These are phyloP conservation scores for Fragaria iinumae DNA, from an alignment of 306 rosid species.

Conservation along the genomic window DNA sequence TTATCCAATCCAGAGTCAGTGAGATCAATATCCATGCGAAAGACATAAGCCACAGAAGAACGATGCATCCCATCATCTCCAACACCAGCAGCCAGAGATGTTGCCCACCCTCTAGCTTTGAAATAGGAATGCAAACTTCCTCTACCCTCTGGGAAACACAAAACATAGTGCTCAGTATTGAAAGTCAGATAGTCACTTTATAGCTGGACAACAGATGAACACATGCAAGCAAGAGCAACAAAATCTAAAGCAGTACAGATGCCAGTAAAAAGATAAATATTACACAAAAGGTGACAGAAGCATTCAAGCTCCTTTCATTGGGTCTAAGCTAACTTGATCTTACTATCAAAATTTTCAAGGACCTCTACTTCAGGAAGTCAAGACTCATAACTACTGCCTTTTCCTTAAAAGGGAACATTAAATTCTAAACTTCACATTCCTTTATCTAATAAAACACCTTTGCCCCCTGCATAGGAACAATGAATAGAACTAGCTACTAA, in stretches of 20 bases:
- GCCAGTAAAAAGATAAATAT: slow-evolving; percentile 1
- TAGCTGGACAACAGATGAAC: neutral
- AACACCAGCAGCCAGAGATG: slow-evolving; percentile 87
- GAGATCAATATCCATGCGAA: slow-evolving; percentile 75
- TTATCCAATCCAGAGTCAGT: slow-evolving; percentile 91
- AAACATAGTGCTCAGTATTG: slow-evolving; percentile 28
- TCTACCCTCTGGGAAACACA: slow-evolving; percentile 74
- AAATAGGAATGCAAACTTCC: slow-evolving; percentile 88
- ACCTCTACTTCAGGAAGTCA: neutral
- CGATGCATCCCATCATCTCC: slow-evolving; percentile 78
- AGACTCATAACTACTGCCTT: neutral
- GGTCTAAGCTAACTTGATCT: neutral
- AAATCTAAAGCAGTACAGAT: neutral
- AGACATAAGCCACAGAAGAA: slow-evolving; percentile 73
- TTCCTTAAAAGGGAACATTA: neutral
- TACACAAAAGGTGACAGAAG: neutral
- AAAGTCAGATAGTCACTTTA: slow-evolving; percentile 15
- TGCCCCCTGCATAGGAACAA: neutral
- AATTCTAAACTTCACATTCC: neutral
- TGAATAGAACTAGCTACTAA: slow-evolving; percentile 10
- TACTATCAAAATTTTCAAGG: neutral
- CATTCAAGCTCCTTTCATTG: neutral
- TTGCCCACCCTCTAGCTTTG: slow-evolving; percentile 87
- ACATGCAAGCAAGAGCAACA: slow-evolving; percentile 4
- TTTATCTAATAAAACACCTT: neutral